phyloP scores from a whole-genome alignment of 768 basidiomycete genomes.

The Leucosporidium scottii region DNA sequence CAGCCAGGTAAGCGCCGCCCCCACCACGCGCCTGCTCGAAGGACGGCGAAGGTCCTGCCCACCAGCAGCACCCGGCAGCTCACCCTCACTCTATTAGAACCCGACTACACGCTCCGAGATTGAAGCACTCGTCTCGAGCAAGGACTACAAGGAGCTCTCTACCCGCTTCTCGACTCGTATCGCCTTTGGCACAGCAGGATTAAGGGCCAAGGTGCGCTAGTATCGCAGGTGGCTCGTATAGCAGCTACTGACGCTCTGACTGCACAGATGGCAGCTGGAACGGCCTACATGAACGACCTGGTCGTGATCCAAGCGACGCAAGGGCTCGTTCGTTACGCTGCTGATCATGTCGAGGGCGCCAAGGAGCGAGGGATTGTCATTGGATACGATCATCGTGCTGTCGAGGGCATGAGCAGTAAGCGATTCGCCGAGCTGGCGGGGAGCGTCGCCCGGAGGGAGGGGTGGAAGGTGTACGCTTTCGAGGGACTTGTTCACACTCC shows the following conservation, averaged over 20 bases:
- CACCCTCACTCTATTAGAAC: slow-evolving; percentile 27
- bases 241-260: slow-evolving; percentile 51
- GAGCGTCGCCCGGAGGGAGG: slow-evolving; percentile 57
- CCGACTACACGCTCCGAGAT: slow-evolving; percentile 37
- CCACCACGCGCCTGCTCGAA: background rate
- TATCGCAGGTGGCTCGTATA: slow-evolving; percentile 34
- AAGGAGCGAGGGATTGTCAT: slow-evolving; percentile 63
- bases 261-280: slow-evolving; percentile 79
- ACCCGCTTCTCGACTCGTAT: slow-evolving; percentile 50
- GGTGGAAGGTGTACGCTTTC: slow-evolving; percentile 63
- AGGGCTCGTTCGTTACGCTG: slow-evolving; percentile 29
- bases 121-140: slow-evolving; percentile 24
- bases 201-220: slow-evolving; percentile 2
- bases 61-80: background rate
- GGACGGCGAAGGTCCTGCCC: too few species aligned
- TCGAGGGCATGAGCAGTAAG: slow-evolving; percentile 54
- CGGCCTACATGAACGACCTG: slow-evolving; percentile 85
- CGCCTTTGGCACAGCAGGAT: slow-evolving; percentile 80
- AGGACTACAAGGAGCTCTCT: slow-evolving; percentile 31
- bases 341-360: slow-evolving; percentile 41
- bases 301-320: slow-evolving; percentile 40
- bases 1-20: background rate
- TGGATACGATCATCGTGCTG: slow-evolving; percentile 69
- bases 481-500: slow-evolving; percentile 65
- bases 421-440: slow-evolving; percentile 72